Evolutionary conservation across 768 basidiomycete species (phyloP), one percentile per base, ranked within the genome.

Genomic region (Leccinum boreale): DNA sequence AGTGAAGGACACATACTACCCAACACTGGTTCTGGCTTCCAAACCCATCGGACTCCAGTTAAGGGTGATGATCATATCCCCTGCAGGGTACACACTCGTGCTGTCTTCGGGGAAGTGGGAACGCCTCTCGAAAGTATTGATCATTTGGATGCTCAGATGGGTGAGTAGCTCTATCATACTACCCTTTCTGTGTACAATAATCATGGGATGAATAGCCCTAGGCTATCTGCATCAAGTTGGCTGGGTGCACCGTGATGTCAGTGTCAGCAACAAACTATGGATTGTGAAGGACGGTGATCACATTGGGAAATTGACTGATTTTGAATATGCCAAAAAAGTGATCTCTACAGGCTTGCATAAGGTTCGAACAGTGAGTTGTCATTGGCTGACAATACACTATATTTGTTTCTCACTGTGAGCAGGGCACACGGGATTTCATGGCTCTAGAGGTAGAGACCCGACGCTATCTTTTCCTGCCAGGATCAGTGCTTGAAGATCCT

Each of bases 301-400:
- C 5, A 14, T 48, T 3, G 55, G 63, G 33, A 65, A 65, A 21
- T 21, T 64, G 23, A 29, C 11, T 1, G 64, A 65, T 49, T 51
- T 65, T 2, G 58, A 65, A 29, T 62, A 53, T 24, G 60, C 56
- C 2, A 62, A 59, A 33, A 58, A 21, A 7, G 14, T 56, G 2
- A 14, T 19, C 21, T 55, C 48, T 0, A 5, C 48, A 7, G 2
- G 9, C 19, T 47, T 31, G 2, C 53, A 57, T 5, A 19, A 62
- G 4, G 29, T 45, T 55, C 58, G 45, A 53, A 62, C 58, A 1
- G 63, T 65, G 46, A 59, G 59, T 48, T 17, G 26, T n/a, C 8
- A 12, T 4, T 39, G 1, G 7, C 3, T 36, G 36, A n/a, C 17
- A 39, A n/a, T 39, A 10, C 15, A n/a, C 9, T 1, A 36, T 36